Evolutionary conservation across 306 rosid species (phyloP).

Genomic region (Arachis hypogaea): DNA sequence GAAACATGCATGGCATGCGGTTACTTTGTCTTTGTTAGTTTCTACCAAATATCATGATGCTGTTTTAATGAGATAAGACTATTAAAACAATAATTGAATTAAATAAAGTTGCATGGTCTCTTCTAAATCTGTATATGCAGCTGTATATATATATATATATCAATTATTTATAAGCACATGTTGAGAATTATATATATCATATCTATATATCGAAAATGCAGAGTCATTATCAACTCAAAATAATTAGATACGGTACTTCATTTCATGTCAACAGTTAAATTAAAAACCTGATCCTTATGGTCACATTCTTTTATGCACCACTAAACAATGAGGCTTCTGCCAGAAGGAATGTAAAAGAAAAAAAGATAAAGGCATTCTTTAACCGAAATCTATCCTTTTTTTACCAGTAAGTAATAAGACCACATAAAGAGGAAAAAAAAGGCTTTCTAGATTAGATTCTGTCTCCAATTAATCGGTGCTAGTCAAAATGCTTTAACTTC

Average conservation of each 20-base stretch:
- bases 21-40: too few relatives aligned
- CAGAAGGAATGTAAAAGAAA: slow-evolving; percentile 50
- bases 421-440: slow-evolving; percentile 15
- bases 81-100: too few relatives aligned
- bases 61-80: too few relatives aligned
- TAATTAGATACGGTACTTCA: slow-evolving; percentile 8
- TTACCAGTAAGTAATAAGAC: slow-evolving; percentile 14
- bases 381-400: slow-evolving; percentile 43
- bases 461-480: neutral
- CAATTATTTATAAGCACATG: too few relatives aligned
- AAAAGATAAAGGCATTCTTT: slow-evolving; percentile 42
- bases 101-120: too few relatives aligned
- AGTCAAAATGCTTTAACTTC: slow-evolving; percentile 32
- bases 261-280: slow-evolving; percentile 19
- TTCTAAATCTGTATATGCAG: too few relatives aligned
- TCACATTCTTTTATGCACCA: slow-evolving; percentile 26
- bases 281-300: neutral
- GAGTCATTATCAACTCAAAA: slow-evolving; percentile 8
- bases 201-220: neutral
- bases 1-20: too few relatives aligned
- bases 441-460: slow-evolving; percentile 41
- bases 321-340: slow-evolving; percentile 48
- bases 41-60: too few relatives aligned
- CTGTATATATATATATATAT: too few relatives aligned
- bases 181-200: slow-evolving; percentile 1